These are phyloP conservation scores for Saturnispora hagleri DNA, from an alignment of 805 yeast genomes.

Conservation along the genomic window DNA sequence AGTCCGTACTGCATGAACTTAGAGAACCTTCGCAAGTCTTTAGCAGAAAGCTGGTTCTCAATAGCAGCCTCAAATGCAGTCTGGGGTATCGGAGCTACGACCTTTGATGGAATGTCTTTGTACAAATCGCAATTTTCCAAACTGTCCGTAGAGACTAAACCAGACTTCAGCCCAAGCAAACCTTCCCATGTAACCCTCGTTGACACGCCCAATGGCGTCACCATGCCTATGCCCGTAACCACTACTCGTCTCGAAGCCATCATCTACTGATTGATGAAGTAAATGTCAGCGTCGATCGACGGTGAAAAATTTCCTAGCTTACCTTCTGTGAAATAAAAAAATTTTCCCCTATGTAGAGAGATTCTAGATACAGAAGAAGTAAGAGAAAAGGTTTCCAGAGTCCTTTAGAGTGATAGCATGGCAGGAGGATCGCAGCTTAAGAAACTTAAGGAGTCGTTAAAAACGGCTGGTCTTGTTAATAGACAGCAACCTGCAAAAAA, in stretches of 20 bases:
- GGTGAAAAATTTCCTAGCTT: neutral
- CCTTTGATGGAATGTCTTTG: conserved; percentile 54
- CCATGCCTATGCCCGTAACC: conserved; percentile 82
- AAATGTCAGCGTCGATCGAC: neutral
- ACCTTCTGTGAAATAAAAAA: neutral
- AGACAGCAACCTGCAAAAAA: conserved; percentile 62
- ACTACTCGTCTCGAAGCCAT: conserved; percentile 53
- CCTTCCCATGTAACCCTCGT: conserved; percentile 43
- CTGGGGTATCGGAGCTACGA: conserved; percentile 65
- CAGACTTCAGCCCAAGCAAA: conserved; percentile 44
- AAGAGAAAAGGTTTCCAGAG: neutral
- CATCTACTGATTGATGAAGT: neutral
- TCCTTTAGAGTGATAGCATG: conserved; percentile 28
- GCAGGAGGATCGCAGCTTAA: conserved; percentile 71
- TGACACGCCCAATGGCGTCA: conserved; percentile 81
- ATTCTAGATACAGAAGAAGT: neutral
- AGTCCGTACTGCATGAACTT: conserved; percentile 70
- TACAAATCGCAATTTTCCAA: conserved; percentile 37
- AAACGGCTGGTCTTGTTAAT: conserved; percentile 77
- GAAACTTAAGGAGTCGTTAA: conserved; percentile 66
- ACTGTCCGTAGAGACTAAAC: conserved; percentile 45
- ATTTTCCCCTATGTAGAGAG: neutral
- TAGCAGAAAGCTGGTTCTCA: conserved; percentile 29
- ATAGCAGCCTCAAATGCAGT: conserved; percentile 28
- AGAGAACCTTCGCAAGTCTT: conserved; percentile 55